Conservation (phyloP, 108 stramenopile genomes). For the Nitzschia sp. region DNA sequence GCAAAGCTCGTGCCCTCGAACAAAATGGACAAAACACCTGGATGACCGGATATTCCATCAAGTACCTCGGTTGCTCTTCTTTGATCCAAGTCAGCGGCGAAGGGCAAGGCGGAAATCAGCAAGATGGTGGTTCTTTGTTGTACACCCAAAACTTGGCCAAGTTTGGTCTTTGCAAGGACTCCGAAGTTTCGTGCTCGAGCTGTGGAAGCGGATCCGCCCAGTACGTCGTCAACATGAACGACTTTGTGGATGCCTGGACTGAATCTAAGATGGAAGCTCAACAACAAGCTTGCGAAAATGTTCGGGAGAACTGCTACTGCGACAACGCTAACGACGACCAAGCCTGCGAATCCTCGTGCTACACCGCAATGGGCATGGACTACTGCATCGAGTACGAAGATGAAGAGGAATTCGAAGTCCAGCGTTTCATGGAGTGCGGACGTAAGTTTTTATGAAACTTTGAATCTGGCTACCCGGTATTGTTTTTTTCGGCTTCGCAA, state of each 20-base stretch:
- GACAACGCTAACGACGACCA: slow-evolving; percentile 67
- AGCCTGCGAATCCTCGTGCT: slow-evolving; percentile 53
- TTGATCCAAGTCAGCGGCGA: slow-evolving; percentile 35
- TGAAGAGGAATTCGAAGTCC: slow-evolving; percentile 47
- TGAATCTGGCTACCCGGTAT: slow-evolving; percentile 1
- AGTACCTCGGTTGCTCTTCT: slow-evolving; percentile 62
- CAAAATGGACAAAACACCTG: slow-evolving; percentile 50
- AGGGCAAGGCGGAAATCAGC: slow-evolving; percentile 2
- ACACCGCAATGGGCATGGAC: slow-evolving; percentile 47
- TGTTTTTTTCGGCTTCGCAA: background rate
- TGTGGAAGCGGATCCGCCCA: slow-evolving; percentile 53
- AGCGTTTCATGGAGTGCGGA: slow-evolving; percentile 56
- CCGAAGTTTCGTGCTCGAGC: slow-evolving; percentile 33
- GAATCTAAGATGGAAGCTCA: slow-evolving; percentile 45
- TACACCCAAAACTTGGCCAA: slow-evolving; percentile 72
- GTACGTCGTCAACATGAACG: slow-evolving; percentile 73
- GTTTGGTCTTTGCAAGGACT: slow-evolving; percentile 69
- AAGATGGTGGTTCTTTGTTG: slow-evolving; percentile 36
- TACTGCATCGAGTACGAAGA: slow-evolving; percentile 47
- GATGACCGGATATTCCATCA: slow-evolving; percentile 65
- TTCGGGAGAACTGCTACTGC: slow-evolving; percentile 77
- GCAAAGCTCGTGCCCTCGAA: slow-evolving; percentile 63
- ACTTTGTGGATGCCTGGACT: slow-evolving; percentile 72
- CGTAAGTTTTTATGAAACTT: slow-evolving; percentile 18
- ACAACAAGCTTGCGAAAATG: slow-evolving; percentile 66